Percentiles rank a stretch among this genome's conserved stretches.
These are phyloP conservation scores for Rhynchosporium graminicola DNA, from an alignment of 2,329 filamentous ascomycete genomes.

Conservation along the genomic window DNA sequence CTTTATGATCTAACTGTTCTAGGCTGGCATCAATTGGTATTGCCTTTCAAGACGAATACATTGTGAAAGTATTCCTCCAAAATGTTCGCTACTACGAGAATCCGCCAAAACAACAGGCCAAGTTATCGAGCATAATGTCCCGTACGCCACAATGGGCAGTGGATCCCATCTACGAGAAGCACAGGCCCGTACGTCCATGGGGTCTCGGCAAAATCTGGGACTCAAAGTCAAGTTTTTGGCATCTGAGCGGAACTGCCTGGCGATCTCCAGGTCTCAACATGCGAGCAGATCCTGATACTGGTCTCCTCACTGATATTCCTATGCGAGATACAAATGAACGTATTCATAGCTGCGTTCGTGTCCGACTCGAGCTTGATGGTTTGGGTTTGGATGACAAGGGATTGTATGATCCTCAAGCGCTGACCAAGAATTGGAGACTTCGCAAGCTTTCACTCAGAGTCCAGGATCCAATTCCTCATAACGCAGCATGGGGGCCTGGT, in stretches of 20 bases:
- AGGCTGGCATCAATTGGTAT: conserved; percentile 40
- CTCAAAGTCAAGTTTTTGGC: conserved; percentile 39
- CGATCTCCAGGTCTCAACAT: conserved; percentile 43
- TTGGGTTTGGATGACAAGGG: conserved; percentile 42
- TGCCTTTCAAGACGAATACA: conserved; percentile 41
- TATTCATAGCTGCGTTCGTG: conserved; percentile 42
- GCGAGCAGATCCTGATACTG: conserved; percentile 44
- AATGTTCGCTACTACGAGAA: conserved; percentile 38
- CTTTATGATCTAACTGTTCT: neutral
- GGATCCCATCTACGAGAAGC: conserved; percentile 49
- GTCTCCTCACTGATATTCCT: conserved; percentile 41
- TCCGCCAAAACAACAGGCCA: conserved; percentile 24
- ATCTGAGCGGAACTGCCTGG: conserved; percentile 47
- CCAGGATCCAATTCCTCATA: conserved; percentile 42
- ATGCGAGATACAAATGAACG: conserved; percentile 45
- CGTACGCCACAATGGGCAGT: conserved; percentile 46
- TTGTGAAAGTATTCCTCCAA: conserved; percentile 38
- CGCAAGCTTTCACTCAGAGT: conserved; percentile 31
- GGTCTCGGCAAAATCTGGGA: conserved; percentile 42
- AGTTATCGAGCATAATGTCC: conserved; percentile 26
- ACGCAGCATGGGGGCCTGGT: conserved; percentile 33
- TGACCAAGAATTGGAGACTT: conserved; percentile 35
- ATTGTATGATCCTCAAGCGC: conserved; percentile 50
- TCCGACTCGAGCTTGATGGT: conserved; percentile 41
- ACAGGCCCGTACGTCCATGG: conserved; percentile 46